phyloP scores from a whole-genome alignment of 2,329 filamentous ascomycete genomes.

The Penicillium corylophilum region DNA sequence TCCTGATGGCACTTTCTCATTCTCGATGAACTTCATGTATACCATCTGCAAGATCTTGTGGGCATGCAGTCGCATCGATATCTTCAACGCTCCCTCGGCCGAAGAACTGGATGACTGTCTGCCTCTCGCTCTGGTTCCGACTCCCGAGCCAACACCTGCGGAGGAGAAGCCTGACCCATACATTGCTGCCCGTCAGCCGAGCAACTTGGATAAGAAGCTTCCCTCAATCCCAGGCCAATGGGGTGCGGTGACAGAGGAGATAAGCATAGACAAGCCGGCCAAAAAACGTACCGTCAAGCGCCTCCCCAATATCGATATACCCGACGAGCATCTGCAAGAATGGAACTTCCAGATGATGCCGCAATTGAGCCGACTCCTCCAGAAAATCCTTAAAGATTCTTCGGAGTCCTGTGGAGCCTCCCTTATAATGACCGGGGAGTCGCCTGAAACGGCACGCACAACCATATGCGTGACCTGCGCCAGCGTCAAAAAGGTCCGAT shows the following conservation, averaged over 20 bases:
- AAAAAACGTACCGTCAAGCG: conserved; percentile 46
- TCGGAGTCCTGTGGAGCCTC: conserved; percentile 61
- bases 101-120: conserved; percentile 44
- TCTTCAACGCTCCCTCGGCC: conserved; percentile 41
- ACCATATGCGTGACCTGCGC: conserved; percentile 64
- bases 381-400: conserved; percentile 59
- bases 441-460: conserved; percentile 56
- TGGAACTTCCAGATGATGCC: conserved; percentile 61
- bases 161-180: conserved; percentile 22
- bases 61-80: conserved; percentile 44
- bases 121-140: conserved; percentile 40
- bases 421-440: conserved; percentile 60
- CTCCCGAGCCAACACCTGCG: conserved; percentile 28
- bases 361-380: conserved; percentile 57
- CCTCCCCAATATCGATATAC: conserved; percentile 52
- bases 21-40: conserved; percentile 47
- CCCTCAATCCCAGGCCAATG: conserved; percentile 16
- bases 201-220: conserved; percentile 19
- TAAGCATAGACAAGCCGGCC: conserved; percentile 29
- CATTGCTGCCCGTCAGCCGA: conserved; percentile 12
- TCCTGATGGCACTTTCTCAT: conserved; percentile 42
- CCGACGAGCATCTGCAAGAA: conserved; percentile 54
- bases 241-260: conserved; percentile 24
- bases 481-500: conserved; percentile 59
- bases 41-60: conserved; percentile 43